Evolutionary conservation across 257 asterid species (phyloP), one percentile per base, ranked within the genome.

Genomic region (Solanum appendiculatum): DNA sequence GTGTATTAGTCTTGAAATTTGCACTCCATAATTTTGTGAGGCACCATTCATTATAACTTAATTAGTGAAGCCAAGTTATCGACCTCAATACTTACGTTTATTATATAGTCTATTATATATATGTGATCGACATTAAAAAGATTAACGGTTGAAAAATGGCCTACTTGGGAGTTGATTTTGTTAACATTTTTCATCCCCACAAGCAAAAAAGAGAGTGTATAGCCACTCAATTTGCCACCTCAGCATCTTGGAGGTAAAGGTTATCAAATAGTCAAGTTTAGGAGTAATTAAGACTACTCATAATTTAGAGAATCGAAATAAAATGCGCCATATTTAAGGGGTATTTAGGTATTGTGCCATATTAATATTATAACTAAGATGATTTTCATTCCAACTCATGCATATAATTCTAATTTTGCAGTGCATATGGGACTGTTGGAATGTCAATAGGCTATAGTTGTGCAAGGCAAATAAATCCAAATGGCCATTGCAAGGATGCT

Each of bases 381-480:
- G 34, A 46, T 23, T 74, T 74, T 39, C 56, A 12, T 12, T 70
- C 39, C n/a, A 46, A 33, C 25, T 56, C 51, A 33, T 72, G 12
- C 46, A 40, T 1, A 7, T 9, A 7, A 23, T 75, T 21, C 25
- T 42, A 54, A 27, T 27, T 31, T 54, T 13, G 11, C 86, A 94
- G 96, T 75, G 96, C 94, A 12, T 94, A 92, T 29, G 96, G 96
- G 56, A 93, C 89, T 21, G 97, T 94, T 42, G 96, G 97, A 3
- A 85, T 93, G 78, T 80, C 94, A 13, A n/a, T 85, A 16, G 95
- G 97, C 9, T 94, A 94, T 82, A 91, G 92, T 29, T 93, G 97
- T 58, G 89, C 72, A 9, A 90, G 88, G 58, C 95, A 86, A 48
- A 84, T 93, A 7, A 84, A 85, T 12, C 68, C 75, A 0, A 84